Conservation (phyloP, 805 yeast species). For the Jamesozyma piceae region DNA sequence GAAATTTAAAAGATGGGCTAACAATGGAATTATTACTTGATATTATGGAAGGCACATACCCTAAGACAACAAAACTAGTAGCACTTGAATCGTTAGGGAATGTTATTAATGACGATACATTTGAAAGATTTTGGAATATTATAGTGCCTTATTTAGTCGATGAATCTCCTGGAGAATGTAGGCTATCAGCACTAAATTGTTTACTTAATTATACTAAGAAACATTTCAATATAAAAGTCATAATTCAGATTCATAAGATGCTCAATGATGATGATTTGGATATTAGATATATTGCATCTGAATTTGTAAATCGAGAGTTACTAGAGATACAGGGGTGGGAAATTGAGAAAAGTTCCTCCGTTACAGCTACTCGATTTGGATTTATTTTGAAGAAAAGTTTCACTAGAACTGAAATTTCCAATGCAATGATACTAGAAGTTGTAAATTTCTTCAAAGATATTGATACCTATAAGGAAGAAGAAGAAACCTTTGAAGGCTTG, state of each 20-base stretch:
- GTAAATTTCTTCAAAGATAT: constrained; percentile 8
- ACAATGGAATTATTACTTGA: constrained; percentile 15
- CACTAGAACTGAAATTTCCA: not conserved
- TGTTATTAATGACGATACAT: constrained; percentile 23
- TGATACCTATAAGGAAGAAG: constrained; percentile 12
- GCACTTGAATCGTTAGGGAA: constrained; percentile 47
- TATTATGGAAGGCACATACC: constrained; percentile 25
- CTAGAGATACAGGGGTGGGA: not conserved
- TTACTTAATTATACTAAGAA: constrained; percentile 10
- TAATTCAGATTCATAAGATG: constrained; percentile 29
- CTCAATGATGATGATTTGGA: constrained; percentile 62
- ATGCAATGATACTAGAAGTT: not conserved
- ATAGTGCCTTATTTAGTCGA: constrained; percentile 12
- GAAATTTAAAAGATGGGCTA: constrained; percentile 13
- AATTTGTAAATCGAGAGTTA: constrained; percentile 29
- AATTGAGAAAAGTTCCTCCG: not conserved
- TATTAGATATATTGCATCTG: constrained; percentile 42
- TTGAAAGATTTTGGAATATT: constrained; percentile 7
- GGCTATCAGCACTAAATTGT: constrained; percentile 22
- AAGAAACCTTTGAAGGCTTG: constrained; percentile 32
- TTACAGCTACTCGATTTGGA: not conserved
- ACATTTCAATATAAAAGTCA: constrained; percentile 6
- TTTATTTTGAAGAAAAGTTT: not conserved
- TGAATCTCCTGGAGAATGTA: constrained; percentile 16
- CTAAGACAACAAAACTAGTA: constrained; percentile 41